Evolutionary conservation across 768 basidiomycete species (phyloP).

Genomic region (Tulasnella sp.): DNA sequence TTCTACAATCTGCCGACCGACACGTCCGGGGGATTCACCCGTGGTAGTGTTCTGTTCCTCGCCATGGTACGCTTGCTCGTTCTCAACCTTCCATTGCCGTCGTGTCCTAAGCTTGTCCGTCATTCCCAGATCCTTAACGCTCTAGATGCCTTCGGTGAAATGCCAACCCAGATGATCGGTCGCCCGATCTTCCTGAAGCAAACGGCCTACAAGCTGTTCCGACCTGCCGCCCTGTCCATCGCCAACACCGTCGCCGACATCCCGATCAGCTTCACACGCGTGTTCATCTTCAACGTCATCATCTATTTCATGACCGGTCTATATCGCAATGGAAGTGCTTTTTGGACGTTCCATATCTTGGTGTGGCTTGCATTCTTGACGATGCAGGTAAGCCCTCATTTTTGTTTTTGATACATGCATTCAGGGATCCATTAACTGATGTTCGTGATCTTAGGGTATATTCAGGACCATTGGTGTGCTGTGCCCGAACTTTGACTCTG

Average conservation of each 20-base stretch:
- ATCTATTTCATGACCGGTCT: slow-evolving; percentile 35
- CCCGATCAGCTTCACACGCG: slow-evolving; percentile 28
- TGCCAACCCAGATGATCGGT: slow-evolving; percentile 69
- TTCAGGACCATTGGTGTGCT: slow-evolving; percentile 34
- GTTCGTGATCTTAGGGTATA: slow-evolving; percentile 21
- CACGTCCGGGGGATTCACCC: slow-evolving; percentile 75
- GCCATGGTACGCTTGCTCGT: slow-evolving; percentile 26
- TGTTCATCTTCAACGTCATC: slow-evolving; percentile 28
- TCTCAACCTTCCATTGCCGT: slow-evolving; percentile 13
- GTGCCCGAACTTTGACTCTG: slow-evolving; percentile 43
- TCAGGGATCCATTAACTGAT: too few species aligned
- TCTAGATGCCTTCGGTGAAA: slow-evolving; percentile 64
- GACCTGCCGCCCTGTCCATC: slow-evolving; percentile 30
- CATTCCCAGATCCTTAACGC: slow-evolving; percentile 39
- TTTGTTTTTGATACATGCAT: too few species aligned
- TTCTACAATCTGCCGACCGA: slow-evolving; percentile 64
- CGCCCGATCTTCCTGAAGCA: slow-evolving; percentile 48
- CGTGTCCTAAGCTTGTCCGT: slow-evolving; percentile 5
- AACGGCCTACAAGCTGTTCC: slow-evolving; percentile 33
- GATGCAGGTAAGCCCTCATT: slow-evolving; percentile 27
- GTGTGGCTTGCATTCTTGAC: slow-evolving; percentile 28
- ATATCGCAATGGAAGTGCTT: slow-evolving; percentile 22
- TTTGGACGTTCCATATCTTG: slow-evolving; percentile 28
- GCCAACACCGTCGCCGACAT: slow-evolving; percentile 30
- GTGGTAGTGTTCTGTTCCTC: slow-evolving; percentile 69